Conservation (phyloP, 1,284 basidiomycete species). For the Wallemia hederae region DNA sequence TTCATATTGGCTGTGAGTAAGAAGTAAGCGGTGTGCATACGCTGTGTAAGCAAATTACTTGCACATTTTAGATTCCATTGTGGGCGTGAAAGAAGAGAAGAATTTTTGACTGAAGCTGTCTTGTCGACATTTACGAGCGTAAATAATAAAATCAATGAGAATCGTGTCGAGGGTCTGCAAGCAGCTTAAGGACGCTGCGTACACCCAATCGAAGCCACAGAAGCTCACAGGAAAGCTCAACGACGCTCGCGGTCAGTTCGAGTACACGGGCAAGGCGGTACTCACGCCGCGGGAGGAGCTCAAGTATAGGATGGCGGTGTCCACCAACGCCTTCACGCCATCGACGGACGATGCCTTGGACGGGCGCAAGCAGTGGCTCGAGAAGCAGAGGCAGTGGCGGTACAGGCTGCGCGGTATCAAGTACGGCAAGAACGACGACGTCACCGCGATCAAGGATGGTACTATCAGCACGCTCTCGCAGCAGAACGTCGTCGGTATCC, state of each 20-base stretch:
- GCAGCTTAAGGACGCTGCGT: not conserved
- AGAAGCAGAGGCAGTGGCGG: conserved; percentile 25
- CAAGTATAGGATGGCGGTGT: not conserved
- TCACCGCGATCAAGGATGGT: conserved; percentile 1
- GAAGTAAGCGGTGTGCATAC: not conserved
- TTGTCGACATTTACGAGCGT: not conserved
- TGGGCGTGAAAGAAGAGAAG: not conserved
- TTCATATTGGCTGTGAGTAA: not conserved
- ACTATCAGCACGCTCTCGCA: not conserved
- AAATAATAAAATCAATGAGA: not conserved
- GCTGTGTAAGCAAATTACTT: not conserved
- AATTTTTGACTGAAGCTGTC: not conserved
- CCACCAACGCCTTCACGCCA: not conserved
- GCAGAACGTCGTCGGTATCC: conserved; percentile 35
- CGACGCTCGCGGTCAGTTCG: not conserved
- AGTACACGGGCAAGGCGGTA: not conserved
- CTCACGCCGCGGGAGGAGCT: not conserved
- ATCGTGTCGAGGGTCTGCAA: not conserved
- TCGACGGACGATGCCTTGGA: conserved; percentile 8
- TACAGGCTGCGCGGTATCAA: conserved; percentile 31
- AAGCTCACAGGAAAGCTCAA: not conserved
- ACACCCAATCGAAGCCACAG: not conserved
- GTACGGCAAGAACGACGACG: conserved; percentile 3
- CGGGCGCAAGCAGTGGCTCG: conserved; percentile 26
- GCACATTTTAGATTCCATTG: conserved; percentile 1